Evolutionary conservation across 2,329 filamentous ascomycete genomes (phyloP), one percentile per base, ranked within the genome.

Genomic region (Alternaria arborescens): DNA sequence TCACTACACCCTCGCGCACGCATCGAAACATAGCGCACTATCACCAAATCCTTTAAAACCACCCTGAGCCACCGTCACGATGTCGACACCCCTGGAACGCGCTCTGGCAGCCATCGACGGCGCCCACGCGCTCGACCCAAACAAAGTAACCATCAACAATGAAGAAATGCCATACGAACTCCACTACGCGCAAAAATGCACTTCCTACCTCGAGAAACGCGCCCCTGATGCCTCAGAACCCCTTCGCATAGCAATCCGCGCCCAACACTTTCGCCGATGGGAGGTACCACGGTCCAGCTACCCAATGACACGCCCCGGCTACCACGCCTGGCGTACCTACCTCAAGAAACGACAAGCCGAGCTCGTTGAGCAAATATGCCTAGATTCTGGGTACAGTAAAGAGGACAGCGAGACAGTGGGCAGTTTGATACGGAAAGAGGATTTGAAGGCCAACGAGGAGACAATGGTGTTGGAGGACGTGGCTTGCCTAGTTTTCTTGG

Each of bases 191-290:
- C 84, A 85, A 52, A 88, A 92, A 78, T 94, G 94, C 90, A 92
- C 90, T 52, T 80, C 82, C 32, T 95, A 91, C 84, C 88, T 97
- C 32, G 75, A 82, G 8, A 79, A 84, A 16, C 87, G 88, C 63
- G 79, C 80, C 8, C 88, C 91, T 0, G 68, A 82, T 28, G 88
- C 92, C 1, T 88, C 89, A 2, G 88, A 89, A 1, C 79, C 86
- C 24, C 83, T 97, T 55, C 87, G 87, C 64, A 83, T 95, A 47
- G 93, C 93, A 18, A 90, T 93, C 67, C 89, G 92, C 66, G 92
- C 92, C 11, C 93, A 96, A 77, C 93, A 97, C 78, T 91, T 96
- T 71, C 87, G 89, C 54, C 88, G 91, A 79, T 97, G 92, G 92
- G 91, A 96, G 79, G 86, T 94, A 1, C 91, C 92, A 0, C 89